Base-by-base conservation (phyloP, 2,329 filamentous ascomycete species). In the Fusarium lateritium region DNA sequence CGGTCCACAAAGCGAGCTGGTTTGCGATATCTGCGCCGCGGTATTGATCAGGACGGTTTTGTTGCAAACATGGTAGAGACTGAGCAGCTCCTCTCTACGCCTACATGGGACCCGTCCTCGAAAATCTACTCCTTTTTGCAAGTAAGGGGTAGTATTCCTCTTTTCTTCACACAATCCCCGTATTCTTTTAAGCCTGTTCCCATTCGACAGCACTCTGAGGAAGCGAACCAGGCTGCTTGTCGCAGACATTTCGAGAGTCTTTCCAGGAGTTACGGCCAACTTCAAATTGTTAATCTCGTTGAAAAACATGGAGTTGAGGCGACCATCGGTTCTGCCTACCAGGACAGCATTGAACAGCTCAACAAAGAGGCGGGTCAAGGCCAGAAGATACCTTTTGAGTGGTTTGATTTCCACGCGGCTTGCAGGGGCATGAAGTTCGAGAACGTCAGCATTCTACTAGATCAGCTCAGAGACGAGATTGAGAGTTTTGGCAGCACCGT, bases 391-490 rank as follows among this genome's bases (percentile, higher is more conserved):
- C 72, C 77, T 1, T 97, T 97, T 75, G 93, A 97, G 76, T 99
- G 96, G 96, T 99, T 98, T 73, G 96, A 99, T 76, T 99, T 99
- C 74, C 96, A 98, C 78, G 86, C 89, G 19, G 92, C 92, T 28
- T 98, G 96, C 76, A 91, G 94, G 17, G 96, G 96, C 1, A 98
- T 99, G 95, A 97, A 94, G 72, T 99, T 98, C 75, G 95, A 98
- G 76, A 98, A 98, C 62, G 94, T 98, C 14, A 92, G 90, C 58
- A 83, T 91, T 28, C 85, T 99, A 2, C 85, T 99, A 53, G 86
- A 93, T 46, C 89, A 84, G 1, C 80, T 98, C 6, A 87, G 87
- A 28, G 81, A 85, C 6, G 89, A 87, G n/a, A 82, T 98, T 13
- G 89, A 92, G 43, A 83, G 85, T 6, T 88, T 91, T 45, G 91